These are phyloP conservation scores for Collybiopsis confluens DNA, from an alignment of 768 basidiomycete species.

Conservation along the genomic window DNA sequence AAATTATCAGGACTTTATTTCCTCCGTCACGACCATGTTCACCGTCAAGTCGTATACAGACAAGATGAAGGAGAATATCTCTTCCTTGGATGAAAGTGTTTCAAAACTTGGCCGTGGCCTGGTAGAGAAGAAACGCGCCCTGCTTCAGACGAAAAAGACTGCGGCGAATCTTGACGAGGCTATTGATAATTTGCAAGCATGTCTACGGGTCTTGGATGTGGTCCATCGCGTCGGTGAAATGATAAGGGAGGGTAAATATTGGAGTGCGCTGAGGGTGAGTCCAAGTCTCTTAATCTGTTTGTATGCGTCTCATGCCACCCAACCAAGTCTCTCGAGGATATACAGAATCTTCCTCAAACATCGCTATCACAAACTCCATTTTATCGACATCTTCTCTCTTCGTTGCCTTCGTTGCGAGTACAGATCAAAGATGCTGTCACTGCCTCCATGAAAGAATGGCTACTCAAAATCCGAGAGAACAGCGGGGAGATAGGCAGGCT, in stretches of 20 bases:
- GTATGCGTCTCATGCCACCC: conserved; percentile 19
- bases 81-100: conserved; percentile 83
- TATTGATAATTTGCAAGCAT: conserved; percentile 92
- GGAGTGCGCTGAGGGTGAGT: conserved; percentile 92
- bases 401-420: conserved; percentile 81
- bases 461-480: conserved; percentile 89
- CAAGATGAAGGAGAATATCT: conserved; percentile 87
- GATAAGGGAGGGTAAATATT: conserved; percentile 91
- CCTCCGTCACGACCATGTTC: conserved; percentile 94
- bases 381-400: conserved; percentile 87
- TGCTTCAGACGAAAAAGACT: conserved; percentile 89
- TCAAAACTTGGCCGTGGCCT: conserved; percentile 83
- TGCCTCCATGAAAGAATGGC: conserved; percentile 94
- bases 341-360: conserved; percentile 84
- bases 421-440: conserved; percentile 94
- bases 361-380: conserved; percentile 90
- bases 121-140: conserved; percentile 88
- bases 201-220: conserved; percentile 87
- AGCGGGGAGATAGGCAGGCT: conserved; percentile 81
- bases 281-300: conserved; percentile 23
- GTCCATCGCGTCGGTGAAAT: conserved; percentile 90
- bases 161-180: conserved; percentile 94
- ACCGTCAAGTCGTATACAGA: conserved; percentile 95
- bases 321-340: conserved; percentile 88
- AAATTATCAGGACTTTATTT: conserved; percentile 98